Percentiles rank a stretch among this genome's conserved stretches.
phyloP scores from a whole-genome alignment of 176 grass and related monocot species.

The Rhynchospora tenuis region DNA sequence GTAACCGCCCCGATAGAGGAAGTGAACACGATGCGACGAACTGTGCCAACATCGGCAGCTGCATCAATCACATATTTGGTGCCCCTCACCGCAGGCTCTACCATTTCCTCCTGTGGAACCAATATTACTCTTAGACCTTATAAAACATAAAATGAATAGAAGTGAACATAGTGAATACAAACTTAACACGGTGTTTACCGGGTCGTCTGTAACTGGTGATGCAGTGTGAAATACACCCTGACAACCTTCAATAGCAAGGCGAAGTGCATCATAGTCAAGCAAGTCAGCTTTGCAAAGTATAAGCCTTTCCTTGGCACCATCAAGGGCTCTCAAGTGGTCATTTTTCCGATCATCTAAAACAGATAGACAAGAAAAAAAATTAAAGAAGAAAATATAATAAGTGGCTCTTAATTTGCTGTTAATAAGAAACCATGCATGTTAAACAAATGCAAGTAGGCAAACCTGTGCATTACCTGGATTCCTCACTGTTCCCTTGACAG shows the following conservation, averaged over 20 bases:
- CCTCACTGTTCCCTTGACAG: conserved; percentile 82
- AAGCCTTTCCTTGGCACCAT: conserved; percentile 71
- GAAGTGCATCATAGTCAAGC: conserved; percentile 75
- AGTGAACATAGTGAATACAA: neutral
- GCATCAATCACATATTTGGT: conserved; percentile 71
- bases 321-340: conserved; percentile 65
- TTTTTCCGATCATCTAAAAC: conserved; percentile 77
- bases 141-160: neutral
- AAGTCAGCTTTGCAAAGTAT: conserved; percentile 88
- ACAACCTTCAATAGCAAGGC: conserved; percentile 66
- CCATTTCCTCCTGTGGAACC: conserved; percentile 77
- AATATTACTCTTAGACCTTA: neutral
- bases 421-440: neutral
- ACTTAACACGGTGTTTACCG: conserved; percentile 24
- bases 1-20: conserved; percentile 92
- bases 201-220: conserved; percentile 89
- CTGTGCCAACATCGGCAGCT: conserved; percentile 65
- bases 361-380: neutral
- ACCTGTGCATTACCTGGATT: conserved; percentile 55
- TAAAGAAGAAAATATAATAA: neutral
- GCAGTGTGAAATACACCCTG: conserved; percentile 95
- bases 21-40: conserved; percentile 83
- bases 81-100: conserved; percentile 89
- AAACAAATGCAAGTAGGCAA: conserved; percentile 5
- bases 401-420: neutral